Percentiles rank a stretch among this genome's conserved stretches.
These are phyloP conservation scores for Yamadazyma dendronema DNA, from an alignment of 1,139 yeast species.

Conservation along the genomic window DNA sequence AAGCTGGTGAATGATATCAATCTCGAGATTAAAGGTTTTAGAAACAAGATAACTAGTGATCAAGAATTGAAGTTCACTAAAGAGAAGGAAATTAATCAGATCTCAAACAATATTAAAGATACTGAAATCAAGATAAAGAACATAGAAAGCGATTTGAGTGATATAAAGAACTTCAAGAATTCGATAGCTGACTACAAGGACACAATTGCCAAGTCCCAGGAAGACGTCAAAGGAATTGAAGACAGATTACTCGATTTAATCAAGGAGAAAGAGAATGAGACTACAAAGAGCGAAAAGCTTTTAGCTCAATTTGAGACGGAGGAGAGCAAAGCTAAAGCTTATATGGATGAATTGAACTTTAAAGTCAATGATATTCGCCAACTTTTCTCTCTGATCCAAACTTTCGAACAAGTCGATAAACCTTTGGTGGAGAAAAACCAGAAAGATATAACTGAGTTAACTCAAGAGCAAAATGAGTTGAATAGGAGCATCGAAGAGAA, in stretches of 20 bases:
- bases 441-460: conserved; percentile 11
- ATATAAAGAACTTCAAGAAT: conserved; percentile 24
- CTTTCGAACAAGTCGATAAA: conserved; percentile 22
- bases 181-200: conserved; percentile 20
- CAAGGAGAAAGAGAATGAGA: conserved; percentile 11
- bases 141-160: conserved; percentile 50
- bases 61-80: conserved; percentile 50
- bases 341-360: conserved; percentile 8
- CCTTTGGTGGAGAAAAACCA: conserved; percentile 19
- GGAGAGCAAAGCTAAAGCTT: conserved; percentile 14
- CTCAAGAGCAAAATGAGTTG: conserved; percentile 20
- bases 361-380: conserved; percentile 10
- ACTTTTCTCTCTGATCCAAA: conserved; percentile 10
- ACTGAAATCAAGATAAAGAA: conserved; percentile 53
- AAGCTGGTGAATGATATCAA: conserved; percentile 42
- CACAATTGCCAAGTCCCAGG: conserved; percentile 13
- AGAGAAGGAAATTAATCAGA: conserved; percentile 46
- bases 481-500: conserved; percentile 4
- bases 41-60: conserved; percentile 44
- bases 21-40: conserved; percentile 40
- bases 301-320: conserved; percentile 14
- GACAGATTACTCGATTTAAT: conserved; percentile 14
- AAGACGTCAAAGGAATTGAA: conserved; percentile 16
- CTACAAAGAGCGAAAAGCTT: background rate
- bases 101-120: conserved; percentile 58